Evolutionary conservation across 2,329 filamentous ascomycete species (phyloP).

Genomic region (Metarhizium brunneum): DNA sequence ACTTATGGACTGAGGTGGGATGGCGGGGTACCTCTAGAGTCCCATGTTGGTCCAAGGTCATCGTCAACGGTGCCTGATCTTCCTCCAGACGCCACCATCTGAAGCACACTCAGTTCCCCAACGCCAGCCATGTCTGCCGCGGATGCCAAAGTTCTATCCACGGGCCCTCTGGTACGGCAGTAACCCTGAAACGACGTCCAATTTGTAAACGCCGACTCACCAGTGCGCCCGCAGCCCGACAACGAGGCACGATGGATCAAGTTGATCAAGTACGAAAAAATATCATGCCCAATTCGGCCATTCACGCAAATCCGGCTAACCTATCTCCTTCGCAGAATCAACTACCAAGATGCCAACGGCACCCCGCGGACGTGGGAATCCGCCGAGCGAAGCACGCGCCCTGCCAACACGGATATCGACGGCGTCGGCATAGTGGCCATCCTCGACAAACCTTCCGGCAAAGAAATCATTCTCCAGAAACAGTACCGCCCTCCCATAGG

Average conservation of each 20-base stretch:
- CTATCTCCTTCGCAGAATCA: conserved; percentile 33
- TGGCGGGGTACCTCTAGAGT: too few species aligned
- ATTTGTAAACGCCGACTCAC: background rate
- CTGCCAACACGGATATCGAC: conserved; percentile 52
- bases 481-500: conserved; percentile 56
- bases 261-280: conserved; percentile 39
- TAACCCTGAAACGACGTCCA: background rate
- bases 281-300: background rate
- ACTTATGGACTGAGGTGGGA: too few species aligned
- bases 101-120: background rate
- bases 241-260: conserved; percentile 51
- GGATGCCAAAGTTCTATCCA: conserved; percentile 33
- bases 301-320: conserved; percentile 1
- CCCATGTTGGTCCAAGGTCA: too few species aligned
- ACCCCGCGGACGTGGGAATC: conserved; percentile 59
- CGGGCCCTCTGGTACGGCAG: conserved; percentile 32
- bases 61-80: background rate
- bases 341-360: conserved; percentile 55
- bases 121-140: conserved; percentile 28
- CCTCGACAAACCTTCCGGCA: conserved; percentile 43
- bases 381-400: conserved; percentile 60
- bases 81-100: background rate
- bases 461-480: conserved; percentile 54
- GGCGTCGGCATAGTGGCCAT: conserved; percentile 67
- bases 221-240: conserved; percentile 26